Conservation (phyloP, 2,329 filamentous ascomycete species). For the Nemania serpens region DNA sequence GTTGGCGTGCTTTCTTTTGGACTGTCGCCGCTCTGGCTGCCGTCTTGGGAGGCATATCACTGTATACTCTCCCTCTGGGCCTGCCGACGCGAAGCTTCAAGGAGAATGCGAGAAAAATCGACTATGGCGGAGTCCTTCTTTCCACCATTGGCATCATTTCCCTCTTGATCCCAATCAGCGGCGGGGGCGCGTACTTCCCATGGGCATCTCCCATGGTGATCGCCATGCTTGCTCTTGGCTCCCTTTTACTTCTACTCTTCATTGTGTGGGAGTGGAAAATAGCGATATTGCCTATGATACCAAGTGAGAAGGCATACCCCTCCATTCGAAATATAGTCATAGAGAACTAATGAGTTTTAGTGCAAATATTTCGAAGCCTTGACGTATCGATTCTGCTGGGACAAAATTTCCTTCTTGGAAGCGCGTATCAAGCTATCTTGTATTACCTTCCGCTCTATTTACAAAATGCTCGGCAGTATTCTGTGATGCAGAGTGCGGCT, state of each 20-base stretch:
- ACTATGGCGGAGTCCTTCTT: conserved; percentile 61
- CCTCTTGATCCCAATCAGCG: conserved; percentile 66
- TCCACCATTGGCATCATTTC: conserved; percentile 62
- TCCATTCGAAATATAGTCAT: neutral
- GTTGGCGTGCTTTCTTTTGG: conserved; percentile 48
- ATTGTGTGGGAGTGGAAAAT: conserved; percentile 60
- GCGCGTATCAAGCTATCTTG: conserved; percentile 61
- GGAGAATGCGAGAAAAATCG: conserved; percentile 59
- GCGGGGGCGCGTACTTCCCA: conserved; percentile 58
- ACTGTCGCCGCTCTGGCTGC: conserved; percentile 56
- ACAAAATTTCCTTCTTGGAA: conserved; percentile 64
- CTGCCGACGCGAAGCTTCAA: conserved; percentile 50
- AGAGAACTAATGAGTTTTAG: conserved; percentile 31
- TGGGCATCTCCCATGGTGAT: conserved; percentile 64
- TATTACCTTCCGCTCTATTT: conserved; percentile 68
- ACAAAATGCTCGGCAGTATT: conserved; percentile 54
- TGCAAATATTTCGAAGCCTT: conserved; percentile 58
- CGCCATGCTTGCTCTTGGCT: conserved; percentile 59
- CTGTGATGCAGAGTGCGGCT: conserved; percentile 52
- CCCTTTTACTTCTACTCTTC: conserved; percentile 52
- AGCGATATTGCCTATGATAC: conserved; percentile 62
- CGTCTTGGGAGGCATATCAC: conserved; percentile 50
- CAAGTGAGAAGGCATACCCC: conserved; percentile 41
- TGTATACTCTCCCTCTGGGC: conserved; percentile 57
- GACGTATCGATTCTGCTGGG: conserved; percentile 59